Evolutionary conservation across 2,329 filamentous ascomycete species (phyloP), one percentile per base, ranked within the genome.

Genomic region (Sporothrix luriei): DNA sequence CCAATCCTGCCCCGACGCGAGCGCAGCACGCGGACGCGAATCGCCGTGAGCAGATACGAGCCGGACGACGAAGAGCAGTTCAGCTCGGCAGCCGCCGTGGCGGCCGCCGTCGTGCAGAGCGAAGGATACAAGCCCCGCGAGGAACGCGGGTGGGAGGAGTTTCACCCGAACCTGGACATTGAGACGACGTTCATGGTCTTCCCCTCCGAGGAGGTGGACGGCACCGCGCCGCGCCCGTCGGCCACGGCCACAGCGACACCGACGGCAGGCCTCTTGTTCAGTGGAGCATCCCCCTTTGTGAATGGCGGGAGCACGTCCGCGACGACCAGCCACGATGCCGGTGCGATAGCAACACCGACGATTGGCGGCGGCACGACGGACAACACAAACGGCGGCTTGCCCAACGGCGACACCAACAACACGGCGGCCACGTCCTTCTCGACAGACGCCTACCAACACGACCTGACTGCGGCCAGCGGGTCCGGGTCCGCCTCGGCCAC

Each of bases 71-170:
- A 83, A 74, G 91, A 91, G 78, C 87, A 91, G 73, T 96, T 91
- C 79, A 93, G 90, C 75, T 94, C 92, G 59, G 93, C 90, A n/a
- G 93, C 94, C 14, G 93, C 93, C 38, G 92, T 94, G 29, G 92
- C 94, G 66, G 93, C 93, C 6, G 91, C 91, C 4, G 91, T 95
- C 71, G 92, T 93, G 74, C 93, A 97, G 77, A 94, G 89, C 75
- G 95, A 98, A 82, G 94, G 94, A 66, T 98, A 98, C 81, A 99
- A 99, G 78, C 95, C 95, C 43, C 87, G 95, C 76, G 95, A 99
- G 80, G 95, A 99, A 82, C 89, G 94, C 72, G 92, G 93, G 67
- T 99, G 94, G 93, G 94, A 97, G 76, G 95, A 99, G 78, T 98
- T 98, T 73, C 95, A 99, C 79, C 93, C 93, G 0, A 92, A 97